Evolutionary conservation across 2,329 filamentous ascomycete species (phyloP).

Genomic region (Sclerotinia nivalis): DNA sequence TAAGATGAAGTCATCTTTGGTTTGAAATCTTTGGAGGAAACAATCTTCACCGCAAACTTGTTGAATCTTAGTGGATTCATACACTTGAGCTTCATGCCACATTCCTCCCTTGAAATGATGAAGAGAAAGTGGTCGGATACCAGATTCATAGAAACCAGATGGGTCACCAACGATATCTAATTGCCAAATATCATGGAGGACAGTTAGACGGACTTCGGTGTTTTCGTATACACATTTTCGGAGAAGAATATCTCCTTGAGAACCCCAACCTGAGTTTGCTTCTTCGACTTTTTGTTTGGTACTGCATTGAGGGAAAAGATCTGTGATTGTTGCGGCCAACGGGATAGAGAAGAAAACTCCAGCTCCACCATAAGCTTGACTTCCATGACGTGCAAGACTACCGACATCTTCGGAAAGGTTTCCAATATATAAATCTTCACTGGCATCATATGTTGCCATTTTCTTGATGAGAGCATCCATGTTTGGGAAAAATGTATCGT

Average conservation of each 20-base stretch:
- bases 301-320: constrained; percentile 50
- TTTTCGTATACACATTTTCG: constrained; percentile 41
- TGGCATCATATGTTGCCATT: constrained; percentile 33
- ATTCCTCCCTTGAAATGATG: constrained; percentile 49
- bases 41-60: constrained; percentile 41
- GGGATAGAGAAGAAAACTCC: constrained; percentile 43
- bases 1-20: constrained; percentile 39
- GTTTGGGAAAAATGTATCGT: constrained; percentile 40
- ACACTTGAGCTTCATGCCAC: constrained; percentile 48
- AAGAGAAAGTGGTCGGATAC: constrained; percentile 36
- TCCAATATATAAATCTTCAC: constrained; percentile 38
- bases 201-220: constrained; percentile 38
- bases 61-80: constrained; percentile 35
- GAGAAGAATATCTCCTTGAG: constrained; percentile 42
- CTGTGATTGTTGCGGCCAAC: constrained; percentile 49
- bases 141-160: constrained; percentile 40
- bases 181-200: constrained; percentile 39
- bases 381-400: constrained; percentile 40
- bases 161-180: constrained; percentile 39
- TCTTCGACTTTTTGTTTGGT: constrained; percentile 54
- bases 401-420: constrained; percentile 40
- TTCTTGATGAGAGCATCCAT: constrained; percentile 38
- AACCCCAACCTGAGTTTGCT: constrained; percentile 59
- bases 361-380: constrained; percentile 40
- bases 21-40: constrained; percentile 39